Evolutionary conservation across 352 stramenopile genomes (phyloP).

Genomic region (Salisapilia sapeloensis): DNA sequence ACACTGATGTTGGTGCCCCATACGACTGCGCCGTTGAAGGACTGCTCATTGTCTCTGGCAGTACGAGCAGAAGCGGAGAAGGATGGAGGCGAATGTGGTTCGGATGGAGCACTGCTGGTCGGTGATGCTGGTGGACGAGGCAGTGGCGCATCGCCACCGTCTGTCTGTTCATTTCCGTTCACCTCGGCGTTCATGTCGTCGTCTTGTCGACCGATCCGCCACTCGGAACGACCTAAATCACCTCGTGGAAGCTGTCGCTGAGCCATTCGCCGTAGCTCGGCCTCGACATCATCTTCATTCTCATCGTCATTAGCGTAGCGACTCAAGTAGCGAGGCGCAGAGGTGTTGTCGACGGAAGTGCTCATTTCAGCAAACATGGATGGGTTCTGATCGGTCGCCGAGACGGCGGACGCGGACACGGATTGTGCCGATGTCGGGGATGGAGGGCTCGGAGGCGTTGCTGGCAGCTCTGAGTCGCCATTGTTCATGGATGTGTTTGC

Average conservation of each 20-base stretch:
- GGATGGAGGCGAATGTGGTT: conserved; percentile 2
- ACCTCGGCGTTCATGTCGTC: conserved; percentile 11
- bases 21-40: conserved; percentile 74
- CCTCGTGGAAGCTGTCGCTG: conserved; percentile 59
- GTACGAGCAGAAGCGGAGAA: conserved; percentile 1
- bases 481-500: too few relatives aligned
- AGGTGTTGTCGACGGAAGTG: conserved; percentile 61
- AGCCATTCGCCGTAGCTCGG: conserved; percentile 55
- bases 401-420: conserved; percentile 64
- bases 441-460: conserved; percentile 16
- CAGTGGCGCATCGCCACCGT: conserved; percentile 12
- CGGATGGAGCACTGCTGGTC: conserved; percentile 40
- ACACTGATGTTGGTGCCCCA: conserved; percentile 91
- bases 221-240: conserved; percentile 60
- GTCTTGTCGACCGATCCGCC: conserved; percentile 24
- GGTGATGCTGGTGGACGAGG: conserved; percentile 41
- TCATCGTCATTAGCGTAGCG: conserved; percentile 14
- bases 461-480: too few relatives aligned
- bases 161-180: conserved; percentile 7
- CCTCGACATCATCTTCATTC: conserved; percentile 53
- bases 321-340: conserved; percentile 57
- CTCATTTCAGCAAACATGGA: conserved; percentile 67
- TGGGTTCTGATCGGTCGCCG: conserved; percentile 44
- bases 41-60: conserved; percentile 13
- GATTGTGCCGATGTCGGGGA: conserved; percentile 50